A percentile compares a stretch with the other conserved stretches of the same genome.
These are phyloP conservation scores for Ceratocystis cacaofunesta DNA, from an alignment of 2,329 filamentous ascomycete species.

Conservation along the genomic window DNA sequence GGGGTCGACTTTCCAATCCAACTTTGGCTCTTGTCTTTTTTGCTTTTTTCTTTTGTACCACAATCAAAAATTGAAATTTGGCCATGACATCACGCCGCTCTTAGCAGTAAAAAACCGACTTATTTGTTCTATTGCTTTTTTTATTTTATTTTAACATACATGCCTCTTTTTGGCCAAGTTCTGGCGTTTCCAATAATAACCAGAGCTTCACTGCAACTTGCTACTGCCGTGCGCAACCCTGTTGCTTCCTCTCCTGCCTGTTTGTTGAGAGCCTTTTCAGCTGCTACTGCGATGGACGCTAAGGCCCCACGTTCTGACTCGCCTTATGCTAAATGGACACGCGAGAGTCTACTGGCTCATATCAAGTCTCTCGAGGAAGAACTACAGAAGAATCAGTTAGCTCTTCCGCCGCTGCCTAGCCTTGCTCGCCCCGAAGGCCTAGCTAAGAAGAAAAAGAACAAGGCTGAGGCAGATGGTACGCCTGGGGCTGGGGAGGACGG, in stretches of 20 bases:
- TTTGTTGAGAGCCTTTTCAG: constrained; percentile 8
- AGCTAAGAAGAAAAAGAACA: constrained; percentile 11
- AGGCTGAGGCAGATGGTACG: constrained; percentile 8
- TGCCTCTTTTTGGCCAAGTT: neutral
- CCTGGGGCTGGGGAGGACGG: constrained; percentile 1
- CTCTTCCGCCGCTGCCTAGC: constrained; percentile 13
- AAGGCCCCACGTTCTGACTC: constrained; percentile 9
- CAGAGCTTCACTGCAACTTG: neutral
- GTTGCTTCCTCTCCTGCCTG: neutral
- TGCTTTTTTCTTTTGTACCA: constrained; percentile 7
- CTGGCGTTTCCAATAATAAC: neutral
- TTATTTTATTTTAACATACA: neutral
- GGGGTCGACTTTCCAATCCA: neutral
- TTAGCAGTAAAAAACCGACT: neutral
- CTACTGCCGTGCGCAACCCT: neutral
- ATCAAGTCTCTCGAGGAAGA: constrained; percentile 54
- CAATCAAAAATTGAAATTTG: constrained; percentile 9
- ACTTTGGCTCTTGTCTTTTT: neutral
- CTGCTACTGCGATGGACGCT: constrained; percentile 9
- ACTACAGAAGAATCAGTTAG: constrained; percentile 30
- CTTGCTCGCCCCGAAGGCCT: constrained; percentile 11
- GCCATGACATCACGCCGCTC: neutral
- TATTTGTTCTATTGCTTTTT: neutral
- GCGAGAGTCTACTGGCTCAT: constrained; percentile 50
- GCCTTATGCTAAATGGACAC: constrained; percentile 53